Base-by-base conservation (phyloP, 176 grass and related monocot species). In the Rhynchospora breviuscula region DNA sequence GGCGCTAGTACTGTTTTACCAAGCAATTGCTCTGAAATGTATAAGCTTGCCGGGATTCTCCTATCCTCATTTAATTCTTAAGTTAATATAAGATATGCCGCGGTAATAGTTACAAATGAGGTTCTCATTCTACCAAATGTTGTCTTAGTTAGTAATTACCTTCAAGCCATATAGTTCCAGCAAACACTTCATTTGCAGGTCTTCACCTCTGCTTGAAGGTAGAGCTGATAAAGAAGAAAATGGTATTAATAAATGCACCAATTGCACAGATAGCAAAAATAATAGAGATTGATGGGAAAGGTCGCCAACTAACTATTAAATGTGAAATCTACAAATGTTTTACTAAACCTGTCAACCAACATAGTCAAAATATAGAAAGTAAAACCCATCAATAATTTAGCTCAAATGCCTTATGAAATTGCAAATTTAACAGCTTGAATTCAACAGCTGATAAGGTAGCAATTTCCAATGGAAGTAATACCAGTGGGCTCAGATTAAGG, bases 171-270 rank as follows among this genome's bases (percentile, higher is more conserved):
- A 99, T 59, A 99, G 77, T 91, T 99, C 96, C 87, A 99, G 86
- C 88, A 99, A 95, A 89, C 96, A 99, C 83, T 95, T 99, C 93
- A 93, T 95, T 93, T 99, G 93, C 84, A 95, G 58, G 75, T 99
- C 93, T 89, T 99, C 96, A 80, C 96, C 96, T 81, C 78, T 89
- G 67, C 81, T 92, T 81, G 91, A 93, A 61, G 96, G 96, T 46
- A 99, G 91, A 58, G 81, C 96, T 99, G 89, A 31, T 47, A 82
- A 29, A 89, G 31, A 85, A 92, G 49, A 81, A 63, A 54, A 68
- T 15, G 67, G 22, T n/a, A 83, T 83, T 66, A 66, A 68, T 15
- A 83, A 46, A 70, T 72, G 61, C 21, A 53, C 11, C 53, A 84
- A 51, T 49, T 64, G 60, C 13, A 82, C 8, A 67, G 9, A 61